Conservation (phyloP, 2,329 filamentous ascomycete genomes). For the Chaetomiaceae sp. region DNA sequence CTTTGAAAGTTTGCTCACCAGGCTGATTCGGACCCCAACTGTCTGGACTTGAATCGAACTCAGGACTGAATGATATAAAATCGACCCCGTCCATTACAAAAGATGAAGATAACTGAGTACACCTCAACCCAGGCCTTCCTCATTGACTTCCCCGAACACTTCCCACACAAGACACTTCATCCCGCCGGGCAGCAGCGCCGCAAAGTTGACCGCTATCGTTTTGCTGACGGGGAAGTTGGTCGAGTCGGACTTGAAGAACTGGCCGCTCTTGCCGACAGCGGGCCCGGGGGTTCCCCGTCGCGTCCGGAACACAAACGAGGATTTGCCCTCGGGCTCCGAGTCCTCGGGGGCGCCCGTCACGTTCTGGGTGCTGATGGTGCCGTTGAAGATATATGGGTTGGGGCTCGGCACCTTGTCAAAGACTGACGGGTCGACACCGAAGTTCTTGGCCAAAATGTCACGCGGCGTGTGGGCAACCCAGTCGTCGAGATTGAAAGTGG, state of each 20-base stretch:
- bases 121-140: too few species aligned
- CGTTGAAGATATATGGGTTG: conserved; percentile 76
- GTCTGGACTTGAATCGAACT: too few species aligned
- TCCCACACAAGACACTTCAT: too few species aligned
- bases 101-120: too few species aligned
- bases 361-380: too few species aligned
- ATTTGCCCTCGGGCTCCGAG: conserved; percentile 59
- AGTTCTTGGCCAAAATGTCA: conserved; percentile 69
- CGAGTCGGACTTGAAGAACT: conserved; percentile 71
- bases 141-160: too few species aligned
- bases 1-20: too few species aligned
- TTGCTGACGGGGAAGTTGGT: conserved; percentile 69
- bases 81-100: too few species aligned
- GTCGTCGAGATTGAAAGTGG: conserved; percentile 68
- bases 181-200: too few species aligned
- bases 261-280: conserved; percentile 60
- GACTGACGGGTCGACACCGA: conserved; percentile 64
- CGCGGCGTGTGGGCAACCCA: conserved; percentile 68
- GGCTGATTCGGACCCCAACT: too few species aligned
- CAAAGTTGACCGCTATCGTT: conserved; percentile 67
- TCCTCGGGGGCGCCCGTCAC: conserved; percentile 61
- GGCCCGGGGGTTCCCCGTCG: conserved; percentile 66
- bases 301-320: conserved; percentile 65
- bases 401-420: conserved; percentile 62
- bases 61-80: too few species aligned